A percentile compares a stretch with the other conserved stretches of the same genome.
Conservation (phyloP, 2,329 filamentous ascomycete genomes). For the Dothistroma septosporum region DNA sequence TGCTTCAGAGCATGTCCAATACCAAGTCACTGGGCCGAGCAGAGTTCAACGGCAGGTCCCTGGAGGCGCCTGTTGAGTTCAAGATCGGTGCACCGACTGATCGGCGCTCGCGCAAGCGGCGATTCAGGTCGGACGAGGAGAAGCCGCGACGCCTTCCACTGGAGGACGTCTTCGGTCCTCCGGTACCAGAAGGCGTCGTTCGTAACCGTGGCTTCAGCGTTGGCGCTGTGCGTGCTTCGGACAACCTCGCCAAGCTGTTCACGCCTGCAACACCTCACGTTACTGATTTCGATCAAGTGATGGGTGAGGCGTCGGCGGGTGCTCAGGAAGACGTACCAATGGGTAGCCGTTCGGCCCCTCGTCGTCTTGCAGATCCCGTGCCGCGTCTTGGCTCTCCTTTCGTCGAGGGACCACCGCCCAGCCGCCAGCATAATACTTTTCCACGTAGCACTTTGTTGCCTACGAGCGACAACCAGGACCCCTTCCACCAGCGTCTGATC, state of each 20-base stretch:
- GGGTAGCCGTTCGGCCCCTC: slow-evolving; percentile 31
- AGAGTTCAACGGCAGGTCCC: slow-evolving; percentile 30
- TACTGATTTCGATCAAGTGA: slow-evolving; percentile 26
- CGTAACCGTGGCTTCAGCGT: slow-evolving; percentile 60
- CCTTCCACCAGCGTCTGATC: slow-evolving; percentile 31
- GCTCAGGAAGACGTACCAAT: slow-evolving; percentile 16
- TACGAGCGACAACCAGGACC: slow-evolving; percentile 26
- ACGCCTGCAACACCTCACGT: slow-evolving; percentile 45
- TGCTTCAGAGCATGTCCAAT: slow-evolving; percentile 33
- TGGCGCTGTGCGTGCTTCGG: slow-evolving; percentile 51
- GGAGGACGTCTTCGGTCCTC: slow-evolving; percentile 45
- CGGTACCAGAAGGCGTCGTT: slow-evolving; percentile 52
- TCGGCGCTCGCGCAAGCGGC: slow-evolving; percentile 54
- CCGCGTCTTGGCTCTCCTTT: slow-evolving; percentile 49
- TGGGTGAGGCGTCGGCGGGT: slow-evolving; percentile 28
- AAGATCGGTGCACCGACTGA: slow-evolving; percentile 48
- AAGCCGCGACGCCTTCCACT: slow-evolving; percentile 44
- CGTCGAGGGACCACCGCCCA: slow-evolving; percentile 35
- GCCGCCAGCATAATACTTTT: slow-evolving; percentile 43
- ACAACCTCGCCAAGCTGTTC: slow-evolving; percentile 53
- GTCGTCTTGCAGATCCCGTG: slow-evolving; percentile 38
- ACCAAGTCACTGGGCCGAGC: slow-evolving; percentile 34
- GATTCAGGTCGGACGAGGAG: slow-evolving; percentile 52
- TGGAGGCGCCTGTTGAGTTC: slow-evolving; percentile 54
- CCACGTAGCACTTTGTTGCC: slow-evolving; percentile 39